Evolutionary conservation across 2,329 filamentous ascomycete species (phyloP), one percentile per base, ranked within the genome.

Genomic region (Verticillium alfalfae): DNA sequence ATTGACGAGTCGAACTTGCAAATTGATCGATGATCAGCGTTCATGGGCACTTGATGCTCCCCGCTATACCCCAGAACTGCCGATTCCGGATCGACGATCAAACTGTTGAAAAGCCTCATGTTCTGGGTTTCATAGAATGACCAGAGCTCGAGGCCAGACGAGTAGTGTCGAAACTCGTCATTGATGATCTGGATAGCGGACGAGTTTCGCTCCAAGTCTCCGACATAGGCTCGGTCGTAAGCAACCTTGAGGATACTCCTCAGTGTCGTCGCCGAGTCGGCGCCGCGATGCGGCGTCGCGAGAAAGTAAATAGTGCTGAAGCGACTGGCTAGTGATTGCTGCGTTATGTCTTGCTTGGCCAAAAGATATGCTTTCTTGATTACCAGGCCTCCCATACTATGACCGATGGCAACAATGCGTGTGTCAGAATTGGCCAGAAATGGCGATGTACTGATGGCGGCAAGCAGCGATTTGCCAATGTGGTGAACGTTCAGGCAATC

Each of bases 281-380:
- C 65, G 15, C 72, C 73, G 8, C 55, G 55, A 22, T 57, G 55
- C 0, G 72, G 72, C 0, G 70, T 73, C n/a, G 67, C 70, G 15
- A 74, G 62, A 59, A 74, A 74, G 34, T 66, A 67, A 1, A 73
- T 65, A 12, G 64, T 62, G 37, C 60, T 62, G 49, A 72, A 62
- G 13, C 68, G 61, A 4, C 59, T 34, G 9, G 66, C 66, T 2
- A 72, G 37, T 2, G 39, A n/a, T 7, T 61, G 49, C 36, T 65
- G 63, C 3, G 34, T 54, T 16, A 55, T 22, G n/a, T 66, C 64
- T 39, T 67, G 62, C 16, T 54, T 60, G 4, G 68, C 70, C 6
- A 70, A 57, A 10, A 72, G 67, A 60, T 67, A 72, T 10, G 66
- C 70, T 61, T 71, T 70, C 56, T 73, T 73, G 16, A 74, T 72